A percentile compares a stretch with the other conserved stretches of the same genome.
These are phyloP conservation scores for Talaromyces sp. DNA, from an alignment of 2,329 filamentous ascomycete genomes.

Conservation along the genomic window DNA sequence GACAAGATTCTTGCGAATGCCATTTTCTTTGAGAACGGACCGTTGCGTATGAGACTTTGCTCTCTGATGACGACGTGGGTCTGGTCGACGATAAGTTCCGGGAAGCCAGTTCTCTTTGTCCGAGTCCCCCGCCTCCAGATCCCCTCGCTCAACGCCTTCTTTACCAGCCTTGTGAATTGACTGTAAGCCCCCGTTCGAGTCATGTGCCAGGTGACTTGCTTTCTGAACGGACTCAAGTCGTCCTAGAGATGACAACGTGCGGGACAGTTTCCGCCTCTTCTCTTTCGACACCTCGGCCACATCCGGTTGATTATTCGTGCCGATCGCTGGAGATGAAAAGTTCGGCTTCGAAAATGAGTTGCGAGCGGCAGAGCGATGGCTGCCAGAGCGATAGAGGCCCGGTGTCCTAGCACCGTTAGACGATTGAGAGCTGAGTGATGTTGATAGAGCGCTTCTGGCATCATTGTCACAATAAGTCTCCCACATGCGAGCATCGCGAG, in stretches of 20 bases:
- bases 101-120: conserved; percentile 91
- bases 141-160: conserved; percentile 39
- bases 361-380: conserved; percentile 50
- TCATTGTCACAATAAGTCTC: conserved; percentile 85
- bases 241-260: conserved; percentile 60
- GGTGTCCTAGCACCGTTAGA: conserved; percentile 66
- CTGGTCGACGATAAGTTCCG: conserved; percentile 39
- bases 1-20: conserved; percentile 24
- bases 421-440: conserved; percentile 75
- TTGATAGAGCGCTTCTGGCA: conserved; percentile 70
- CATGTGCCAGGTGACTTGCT: conserved; percentile 21
- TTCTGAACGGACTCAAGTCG: conserved; percentile 53
- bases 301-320: conserved; percentile 50
- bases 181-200: neutral
- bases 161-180: conserved; percentile 23
- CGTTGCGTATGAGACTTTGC: conserved; percentile 33
- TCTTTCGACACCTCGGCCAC: conserved; percentile 42
- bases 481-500: conserved; percentile 84
- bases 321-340: conserved; percentile 33
- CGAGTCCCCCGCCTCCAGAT: conserved; percentile 63
- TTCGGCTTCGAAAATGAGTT: conserved; percentile 55
- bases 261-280: conserved; percentile 63
- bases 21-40: conserved; percentile 47
- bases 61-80: conserved; percentile 40
- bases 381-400: conserved; percentile 62